Conservation (phyloP, 139 green algal genomes). For the Pedinophyceae sp. region DNA sequence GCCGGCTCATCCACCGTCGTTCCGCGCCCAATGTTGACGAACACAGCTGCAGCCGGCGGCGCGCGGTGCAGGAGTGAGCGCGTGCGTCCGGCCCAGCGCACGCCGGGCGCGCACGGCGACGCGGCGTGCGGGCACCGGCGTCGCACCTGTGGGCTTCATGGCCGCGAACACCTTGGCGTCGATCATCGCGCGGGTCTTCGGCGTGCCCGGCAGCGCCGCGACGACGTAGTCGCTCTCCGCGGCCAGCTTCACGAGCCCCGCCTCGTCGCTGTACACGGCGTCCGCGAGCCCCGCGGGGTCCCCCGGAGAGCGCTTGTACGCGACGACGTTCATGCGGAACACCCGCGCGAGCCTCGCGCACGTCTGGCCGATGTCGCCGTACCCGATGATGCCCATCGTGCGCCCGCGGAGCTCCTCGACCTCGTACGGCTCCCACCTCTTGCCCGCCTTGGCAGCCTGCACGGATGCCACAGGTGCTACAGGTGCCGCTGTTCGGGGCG, state of each 20-base stretch:
- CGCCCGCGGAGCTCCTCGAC: constrained; percentile 56
- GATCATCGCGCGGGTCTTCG: constrained; percentile 37
- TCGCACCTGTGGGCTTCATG: constrained; percentile 41
- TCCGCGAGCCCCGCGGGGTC: constrained; percentile 16
- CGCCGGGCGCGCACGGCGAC: no score
- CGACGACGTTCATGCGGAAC: constrained; percentile 55
- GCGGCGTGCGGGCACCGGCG: background rate
- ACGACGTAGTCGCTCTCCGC: constrained; percentile 54
- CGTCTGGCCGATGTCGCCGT: constrained; percentile 52
- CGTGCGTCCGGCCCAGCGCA: no score
- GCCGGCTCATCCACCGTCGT: constrained; percentile 57
- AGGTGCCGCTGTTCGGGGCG: no score
- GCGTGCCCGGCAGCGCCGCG: constrained; percentile 42
- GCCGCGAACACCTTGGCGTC: constrained; percentile 26
- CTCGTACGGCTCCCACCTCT: constrained; percentile 30
- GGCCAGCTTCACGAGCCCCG: constrained; percentile 38
- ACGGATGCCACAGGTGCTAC: background rate
- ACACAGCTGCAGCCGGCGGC: no score
- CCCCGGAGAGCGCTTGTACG: constrained; percentile 17
- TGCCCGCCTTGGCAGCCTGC: background rate
- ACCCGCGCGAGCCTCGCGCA: constrained; percentile 33
- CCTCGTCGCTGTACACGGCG: constrained; percentile 33
- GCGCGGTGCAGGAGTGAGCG: constrained; percentile 5
- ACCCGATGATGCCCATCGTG: constrained; percentile 56
- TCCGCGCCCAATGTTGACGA: constrained; percentile 68